phyloP scores from a whole-genome alignment of 306 rosid genomes.

The Oxytropis ochrocephala region DNA sequence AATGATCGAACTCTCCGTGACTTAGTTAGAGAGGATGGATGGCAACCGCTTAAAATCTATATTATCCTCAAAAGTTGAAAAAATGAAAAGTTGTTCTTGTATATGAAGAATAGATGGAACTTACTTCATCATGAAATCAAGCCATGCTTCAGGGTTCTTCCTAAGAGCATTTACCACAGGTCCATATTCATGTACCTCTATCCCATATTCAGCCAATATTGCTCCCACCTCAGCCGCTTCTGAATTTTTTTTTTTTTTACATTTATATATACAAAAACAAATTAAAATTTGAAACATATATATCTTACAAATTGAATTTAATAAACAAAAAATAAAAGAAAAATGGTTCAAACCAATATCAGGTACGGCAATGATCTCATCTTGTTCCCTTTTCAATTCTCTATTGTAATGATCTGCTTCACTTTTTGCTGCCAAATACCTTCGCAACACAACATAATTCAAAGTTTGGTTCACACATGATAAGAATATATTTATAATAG shows the following conservation, averaged over 20 bases:
- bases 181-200: conserved; percentile 67
- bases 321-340: background rate
- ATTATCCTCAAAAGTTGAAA: too few relatives aligned
- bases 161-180: conserved; percentile 81
- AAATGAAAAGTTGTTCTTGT: too few relatives aligned
- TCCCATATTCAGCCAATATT: conserved; percentile 64
- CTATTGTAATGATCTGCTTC: conserved; percentile 77
- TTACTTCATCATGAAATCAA: conserved; percentile 98
- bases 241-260: conserved; percentile 25
- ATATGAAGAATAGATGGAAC: too few relatives aligned
- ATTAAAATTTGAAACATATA: background rate
- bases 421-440: conserved; percentile 89
- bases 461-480: background rate
- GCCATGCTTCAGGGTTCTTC: conserved; percentile 83
- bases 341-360: conserved; percentile 47
- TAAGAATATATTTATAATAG: too few relatives aligned
- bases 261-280: background rate
- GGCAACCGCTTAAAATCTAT: too few relatives aligned
- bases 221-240: conserved; percentile 92
- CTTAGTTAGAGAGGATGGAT: too few relatives aligned
- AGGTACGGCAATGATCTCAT: conserved; percentile 65
- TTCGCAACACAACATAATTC: background rate
- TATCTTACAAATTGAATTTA: background rate
- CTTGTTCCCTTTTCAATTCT: conserved; percentile 79
- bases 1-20: too few relatives aligned